Evolutionary conservation across 2,329 filamentous ascomycete genomes (phyloP).

Genomic region (Fusarium sp.): DNA sequence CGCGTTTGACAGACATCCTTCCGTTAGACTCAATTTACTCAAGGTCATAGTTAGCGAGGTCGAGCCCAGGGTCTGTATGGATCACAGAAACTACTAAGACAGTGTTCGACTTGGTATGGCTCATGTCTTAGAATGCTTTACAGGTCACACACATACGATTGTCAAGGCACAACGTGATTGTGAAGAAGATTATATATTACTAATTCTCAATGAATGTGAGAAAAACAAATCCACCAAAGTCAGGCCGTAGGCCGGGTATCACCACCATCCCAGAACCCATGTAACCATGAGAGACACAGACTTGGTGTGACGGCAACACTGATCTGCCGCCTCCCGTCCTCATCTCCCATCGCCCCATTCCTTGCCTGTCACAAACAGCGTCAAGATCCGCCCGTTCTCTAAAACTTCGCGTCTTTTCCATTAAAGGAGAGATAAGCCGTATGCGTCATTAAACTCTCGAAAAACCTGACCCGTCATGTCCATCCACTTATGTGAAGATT

Average conservation of each 20-base stretch:
- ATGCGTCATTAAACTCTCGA: constrained; percentile 53
- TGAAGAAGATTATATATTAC: constrained; percentile 51
- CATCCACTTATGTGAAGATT: constrained; percentile 51
- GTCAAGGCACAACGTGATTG: neutral
- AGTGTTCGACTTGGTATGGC: no score
- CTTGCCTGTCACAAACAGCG: constrained; percentile 30
- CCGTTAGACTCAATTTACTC: no score
- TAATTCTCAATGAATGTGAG: constrained; percentile 51
- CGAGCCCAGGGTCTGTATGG: no score
- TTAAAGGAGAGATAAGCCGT: constrained; percentile 54
- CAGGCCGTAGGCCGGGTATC: constrained; percentile 46
- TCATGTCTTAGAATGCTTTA: neutral
- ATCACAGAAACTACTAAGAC: no score
- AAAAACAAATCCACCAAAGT: constrained; percentile 47
- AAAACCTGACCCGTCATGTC: constrained; percentile 50
- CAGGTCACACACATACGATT: neutral
- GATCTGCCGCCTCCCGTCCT: constrained; percentile 25
- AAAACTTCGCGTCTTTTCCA: constrained; percentile 51
- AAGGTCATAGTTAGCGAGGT: no score
- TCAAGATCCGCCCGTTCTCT: constrained; percentile 45
- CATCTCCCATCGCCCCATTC: constrained; percentile 30
- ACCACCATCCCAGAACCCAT: constrained; percentile 42
- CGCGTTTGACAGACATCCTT: no score
- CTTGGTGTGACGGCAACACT: constrained; percentile 18
- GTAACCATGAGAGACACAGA: constrained; percentile 26